Evolutionary conservation across 2,329 filamentous ascomycete species (phyloP).

Genomic region (Parastagonospora nodorum): DNA sequence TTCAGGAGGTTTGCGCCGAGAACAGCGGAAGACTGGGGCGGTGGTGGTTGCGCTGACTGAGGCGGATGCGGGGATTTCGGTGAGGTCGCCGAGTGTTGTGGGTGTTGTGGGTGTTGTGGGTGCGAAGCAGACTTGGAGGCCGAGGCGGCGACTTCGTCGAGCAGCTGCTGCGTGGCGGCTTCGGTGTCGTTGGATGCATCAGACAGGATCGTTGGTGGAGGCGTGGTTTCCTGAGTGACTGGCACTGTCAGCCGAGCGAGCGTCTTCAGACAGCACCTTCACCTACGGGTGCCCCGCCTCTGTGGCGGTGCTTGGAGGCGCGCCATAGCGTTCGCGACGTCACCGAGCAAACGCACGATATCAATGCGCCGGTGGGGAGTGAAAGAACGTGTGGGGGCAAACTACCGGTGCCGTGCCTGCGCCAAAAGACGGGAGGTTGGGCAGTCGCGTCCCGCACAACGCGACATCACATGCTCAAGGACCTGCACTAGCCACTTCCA

Average conservation of each 20-base stretch:
- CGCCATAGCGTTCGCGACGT: constrained; percentile 8
- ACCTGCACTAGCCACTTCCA: not conserved
- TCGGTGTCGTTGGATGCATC: constrained; percentile 10
- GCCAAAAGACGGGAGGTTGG: no score
- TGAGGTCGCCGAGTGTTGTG: not conserved
- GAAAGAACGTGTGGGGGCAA: no score
- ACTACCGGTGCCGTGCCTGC: no score
- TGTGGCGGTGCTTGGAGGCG: constrained; percentile 10
- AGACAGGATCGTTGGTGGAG: not conserved
- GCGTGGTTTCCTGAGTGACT: not conserved
- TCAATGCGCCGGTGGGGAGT: no score
- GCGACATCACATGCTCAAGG: constrained; percentile 25
- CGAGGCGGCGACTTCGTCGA: constrained; percentile 17
- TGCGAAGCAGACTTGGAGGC: no score
- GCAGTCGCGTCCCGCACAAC: constrained; percentile 4
- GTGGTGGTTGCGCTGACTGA: constrained; percentile 4
- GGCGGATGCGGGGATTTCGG: not conserved
- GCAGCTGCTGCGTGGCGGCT: constrained; percentile 30
- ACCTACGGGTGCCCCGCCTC: not conserved
- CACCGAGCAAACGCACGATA: no score
- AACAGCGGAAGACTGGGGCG: constrained; percentile 14
- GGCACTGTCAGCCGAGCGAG: no score
- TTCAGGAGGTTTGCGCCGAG: constrained; percentile 36
- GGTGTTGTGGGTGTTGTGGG: not conserved
- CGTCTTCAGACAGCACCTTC: no score